phyloP scores from a whole-genome alignment of 2,329 filamentous ascomycete species.

The Scopulariopsis brevicaulis region DNA sequence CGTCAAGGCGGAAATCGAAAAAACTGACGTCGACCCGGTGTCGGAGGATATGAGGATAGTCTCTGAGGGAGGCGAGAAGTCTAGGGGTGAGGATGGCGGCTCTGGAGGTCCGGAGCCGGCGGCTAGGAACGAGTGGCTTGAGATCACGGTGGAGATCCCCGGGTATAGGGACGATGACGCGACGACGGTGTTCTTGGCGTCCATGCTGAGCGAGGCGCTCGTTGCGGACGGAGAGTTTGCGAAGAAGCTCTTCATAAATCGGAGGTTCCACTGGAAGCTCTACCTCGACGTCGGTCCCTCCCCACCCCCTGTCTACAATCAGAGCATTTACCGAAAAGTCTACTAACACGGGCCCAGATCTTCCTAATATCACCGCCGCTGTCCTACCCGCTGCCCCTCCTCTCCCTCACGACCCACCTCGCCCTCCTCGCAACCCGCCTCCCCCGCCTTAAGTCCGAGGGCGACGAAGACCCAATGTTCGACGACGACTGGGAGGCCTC shows the following conservation, averaged over 20 bases:
- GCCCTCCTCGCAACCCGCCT: slow-evolving; percentile 81
- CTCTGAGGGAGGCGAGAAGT: slow-evolving; percentile 15
- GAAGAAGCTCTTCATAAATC: slow-evolving; percentile 74
- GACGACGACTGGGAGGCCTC: slow-evolving; percentile 95
- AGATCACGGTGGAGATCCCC: slow-evolving; percentile 84
- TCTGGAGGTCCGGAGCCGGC: slow-evolving; percentile 10
- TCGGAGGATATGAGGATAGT: slow-evolving; percentile 14
- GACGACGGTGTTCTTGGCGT: slow-evolving; percentile 72
- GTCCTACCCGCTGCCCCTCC: slow-evolving; percentile 84
- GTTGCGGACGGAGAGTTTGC: slow-evolving; percentile 59
- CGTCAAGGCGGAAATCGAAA: slow-evolving; percentile 89
- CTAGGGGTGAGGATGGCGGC: slow-evolving; percentile 26
- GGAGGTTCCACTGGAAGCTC: slow-evolving; percentile 89
- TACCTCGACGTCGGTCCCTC: slow-evolving; percentile 67
- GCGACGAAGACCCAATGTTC: slow-evolving; percentile 93
- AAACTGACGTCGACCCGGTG: slow-evolving; percentile 30
- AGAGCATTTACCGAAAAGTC: neutral
- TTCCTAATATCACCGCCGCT: slow-evolving; percentile 86
- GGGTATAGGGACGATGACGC: slow-evolving; percentile 86
- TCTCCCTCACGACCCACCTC: slow-evolving; percentile 87
- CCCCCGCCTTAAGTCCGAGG: slow-evolving; percentile 74
- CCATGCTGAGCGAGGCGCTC: slow-evolving; percentile 82
- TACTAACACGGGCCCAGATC: slow-evolving; percentile 43
- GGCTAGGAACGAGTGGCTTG: slow-evolving; percentile 60
- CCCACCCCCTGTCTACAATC: neutral